Evolutionary conservation across 116 monocot species (phyloP).

Genomic region (Trichopus zeylanicus): DNA sequence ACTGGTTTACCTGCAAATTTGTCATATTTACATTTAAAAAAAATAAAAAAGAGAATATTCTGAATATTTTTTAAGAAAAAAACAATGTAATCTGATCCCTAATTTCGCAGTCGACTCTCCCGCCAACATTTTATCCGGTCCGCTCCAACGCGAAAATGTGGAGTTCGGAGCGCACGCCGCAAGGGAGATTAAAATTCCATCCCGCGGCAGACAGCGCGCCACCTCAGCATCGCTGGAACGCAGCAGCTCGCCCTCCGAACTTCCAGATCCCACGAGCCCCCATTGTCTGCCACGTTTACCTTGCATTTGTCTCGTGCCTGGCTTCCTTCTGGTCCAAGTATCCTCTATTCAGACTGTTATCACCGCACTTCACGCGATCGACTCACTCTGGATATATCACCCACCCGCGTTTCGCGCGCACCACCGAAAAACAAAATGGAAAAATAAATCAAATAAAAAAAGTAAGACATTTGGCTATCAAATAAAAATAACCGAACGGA

Average conservation of each 20-base stretch:
- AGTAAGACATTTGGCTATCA: background rate
- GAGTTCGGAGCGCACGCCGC: background rate
- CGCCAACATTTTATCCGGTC: too few species aligned
- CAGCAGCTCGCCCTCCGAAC: background rate
- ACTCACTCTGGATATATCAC: background rate
- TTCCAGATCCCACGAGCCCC: background rate
- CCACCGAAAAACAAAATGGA: background rate
- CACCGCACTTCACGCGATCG: too few species aligned
- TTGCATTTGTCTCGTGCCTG: background rate
- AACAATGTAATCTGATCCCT: too few species aligned
- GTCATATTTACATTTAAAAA: too few species aligned
- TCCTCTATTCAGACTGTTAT: background rate
- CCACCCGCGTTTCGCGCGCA: background rate
- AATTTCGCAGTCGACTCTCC: too few species aligned
- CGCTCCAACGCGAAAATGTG: too few species aligned
- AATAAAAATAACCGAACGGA: background rate
- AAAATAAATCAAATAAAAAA: background rate
- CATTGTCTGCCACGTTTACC: background rate
- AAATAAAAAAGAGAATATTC: too few species aligned
- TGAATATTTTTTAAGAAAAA: too few species aligned
- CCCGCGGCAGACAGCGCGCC: slow-evolving; percentile 1
- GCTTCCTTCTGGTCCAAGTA: background rate
- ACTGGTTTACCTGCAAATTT: too few species aligned
- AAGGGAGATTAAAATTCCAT: background rate
- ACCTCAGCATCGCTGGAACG: slow-evolving; percentile 3